Percentiles rank a stretch among this genome's conserved stretches.
These are phyloP conservation scores for Paecilomyces formosus DNA, from an alignment of 2,329 filamentous ascomycete species.

Conservation along the genomic window DNA sequence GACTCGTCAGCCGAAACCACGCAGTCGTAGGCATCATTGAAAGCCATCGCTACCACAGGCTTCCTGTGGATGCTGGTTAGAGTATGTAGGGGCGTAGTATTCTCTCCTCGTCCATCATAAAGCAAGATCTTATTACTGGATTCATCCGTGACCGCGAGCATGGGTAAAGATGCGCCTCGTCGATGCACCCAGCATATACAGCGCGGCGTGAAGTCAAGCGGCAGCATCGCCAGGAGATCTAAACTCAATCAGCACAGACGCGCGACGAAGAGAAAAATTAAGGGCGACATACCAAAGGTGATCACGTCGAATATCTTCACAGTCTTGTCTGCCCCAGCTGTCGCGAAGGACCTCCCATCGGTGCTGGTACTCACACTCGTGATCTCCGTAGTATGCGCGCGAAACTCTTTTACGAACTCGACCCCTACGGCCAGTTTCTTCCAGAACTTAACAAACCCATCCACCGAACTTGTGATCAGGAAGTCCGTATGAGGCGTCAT, in stretches of 20 bases:
- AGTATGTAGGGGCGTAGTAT: conserved; percentile 65
- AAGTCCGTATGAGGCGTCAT: conserved; percentile 91
- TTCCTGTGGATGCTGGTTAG: conserved; percentile 73
- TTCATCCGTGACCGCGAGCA: conserved; percentile 76
- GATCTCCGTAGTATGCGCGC: conserved; percentile 80
- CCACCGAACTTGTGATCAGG: conserved; percentile 83
- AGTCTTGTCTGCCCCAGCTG: conserved; percentile 55
- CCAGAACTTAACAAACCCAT: conserved; percentile 99
- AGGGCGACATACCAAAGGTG: conserved; percentile 56
- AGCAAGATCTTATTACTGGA: conserved; percentile 66
- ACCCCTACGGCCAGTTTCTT: conserved; percentile 87
- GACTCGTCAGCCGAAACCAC: conserved; percentile 81
- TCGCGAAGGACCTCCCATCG: conserved; percentile 90
- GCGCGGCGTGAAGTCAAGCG: conserved; percentile 66
- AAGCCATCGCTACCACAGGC: conserved; percentile 76
- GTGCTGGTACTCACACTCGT: conserved; percentile 74
- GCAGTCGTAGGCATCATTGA: conserved; percentile 83
- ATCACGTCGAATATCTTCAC: conserved; percentile 57
- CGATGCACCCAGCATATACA: conserved; percentile 89
- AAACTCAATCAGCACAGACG: conserved; percentile 10
- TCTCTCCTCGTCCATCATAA: conserved; percentile 85
- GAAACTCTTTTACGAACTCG: conserved; percentile 98
- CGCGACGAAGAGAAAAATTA: not conserved
- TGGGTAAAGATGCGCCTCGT: conserved; percentile 76
- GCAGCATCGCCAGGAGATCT: conserved; percentile 75